Evolutionary conservation across 441 rosid species (phyloP).

Genomic region (Aleurites moluccanus): DNA sequence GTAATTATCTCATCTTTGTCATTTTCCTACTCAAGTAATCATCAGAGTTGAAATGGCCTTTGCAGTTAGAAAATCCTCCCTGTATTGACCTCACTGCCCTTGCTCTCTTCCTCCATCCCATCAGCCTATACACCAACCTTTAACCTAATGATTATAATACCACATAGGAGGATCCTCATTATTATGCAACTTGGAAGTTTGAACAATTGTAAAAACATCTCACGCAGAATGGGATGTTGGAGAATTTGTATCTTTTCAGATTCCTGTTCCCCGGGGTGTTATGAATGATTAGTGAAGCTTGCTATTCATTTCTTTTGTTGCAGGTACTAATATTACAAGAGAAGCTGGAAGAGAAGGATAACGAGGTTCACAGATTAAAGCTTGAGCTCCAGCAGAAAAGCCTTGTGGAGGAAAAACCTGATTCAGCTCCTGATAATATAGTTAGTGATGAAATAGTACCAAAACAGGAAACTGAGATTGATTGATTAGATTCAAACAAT

Average conservation of each 20-base stretch:
- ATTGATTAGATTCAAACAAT: constrained; percentile 4
- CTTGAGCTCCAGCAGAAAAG: constrained; percentile 42
- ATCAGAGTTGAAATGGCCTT: background rate
- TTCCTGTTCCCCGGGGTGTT: background rate
- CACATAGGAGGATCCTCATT: background rate
- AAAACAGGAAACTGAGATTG: constrained; percentile 30
- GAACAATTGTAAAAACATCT: background rate
- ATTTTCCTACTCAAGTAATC: background rate
- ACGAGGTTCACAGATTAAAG: constrained; percentile 44
- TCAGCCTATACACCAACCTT: background rate
- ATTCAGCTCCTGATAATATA: constrained; percentile 25
- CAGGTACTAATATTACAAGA: constrained; percentile 79
- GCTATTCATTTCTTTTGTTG: background rate
- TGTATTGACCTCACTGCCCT: background rate
- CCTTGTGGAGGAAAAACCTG: constrained; percentile 29
- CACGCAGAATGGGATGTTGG: background rate
- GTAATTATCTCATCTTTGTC: constrained; percentile 33
- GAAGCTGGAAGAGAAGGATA: constrained; percentile 64
- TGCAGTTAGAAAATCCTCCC: background rate
- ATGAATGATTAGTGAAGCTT: background rate
- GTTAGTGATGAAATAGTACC: constrained; percentile 25
- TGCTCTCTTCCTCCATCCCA: background rate
- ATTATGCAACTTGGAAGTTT: too few species aligned
- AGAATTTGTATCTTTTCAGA: background rate
- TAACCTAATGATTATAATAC: background rate